Evolutionary conservation across 768 basidiomycete genomes (phyloP).

Genomic region (Leccinellum rugosiceps): DNA sequence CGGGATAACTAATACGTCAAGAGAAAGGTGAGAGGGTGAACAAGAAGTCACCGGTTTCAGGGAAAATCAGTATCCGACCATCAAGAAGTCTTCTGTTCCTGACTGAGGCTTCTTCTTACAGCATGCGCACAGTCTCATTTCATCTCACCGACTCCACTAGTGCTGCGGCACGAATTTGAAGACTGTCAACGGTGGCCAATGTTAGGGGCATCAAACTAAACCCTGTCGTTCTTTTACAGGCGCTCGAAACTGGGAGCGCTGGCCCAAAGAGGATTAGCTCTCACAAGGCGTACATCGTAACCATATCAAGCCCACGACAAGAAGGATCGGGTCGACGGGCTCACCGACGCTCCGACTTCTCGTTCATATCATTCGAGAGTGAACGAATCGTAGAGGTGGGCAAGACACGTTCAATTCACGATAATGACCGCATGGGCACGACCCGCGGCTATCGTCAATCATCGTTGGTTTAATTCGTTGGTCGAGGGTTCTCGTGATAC

Average conservation of each 20-base stretch:
- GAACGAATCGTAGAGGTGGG: background rate
- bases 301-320: background rate
- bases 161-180: background rate
- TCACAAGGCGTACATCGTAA: background rate
- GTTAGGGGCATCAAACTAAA: slow-evolving; percentile 1
- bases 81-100: slow-evolving; percentile 6
- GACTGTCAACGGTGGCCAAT: background rate
- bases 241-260: background rate
- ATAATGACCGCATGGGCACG: background rate
- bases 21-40: background rate
- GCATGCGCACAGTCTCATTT: background rate
- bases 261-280: background rate
- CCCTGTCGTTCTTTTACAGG: background rate
- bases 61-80: slow-evolving; percentile 1
- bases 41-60: background rate
- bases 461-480: background rate
- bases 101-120: background rate
- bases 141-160: background rate
- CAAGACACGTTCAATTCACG: background rate
- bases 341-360: background rate
- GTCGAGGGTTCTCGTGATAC: background rate
- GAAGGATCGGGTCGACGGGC: background rate
- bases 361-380: background rate
- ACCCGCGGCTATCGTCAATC: background rate
- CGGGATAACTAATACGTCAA: background rate